Percentiles rank a stretch among this genome's conserved stretches.
Conservation (phyloP, 2,329 filamentous ascomycete genomes). For the Alternaria arborescens region DNA sequence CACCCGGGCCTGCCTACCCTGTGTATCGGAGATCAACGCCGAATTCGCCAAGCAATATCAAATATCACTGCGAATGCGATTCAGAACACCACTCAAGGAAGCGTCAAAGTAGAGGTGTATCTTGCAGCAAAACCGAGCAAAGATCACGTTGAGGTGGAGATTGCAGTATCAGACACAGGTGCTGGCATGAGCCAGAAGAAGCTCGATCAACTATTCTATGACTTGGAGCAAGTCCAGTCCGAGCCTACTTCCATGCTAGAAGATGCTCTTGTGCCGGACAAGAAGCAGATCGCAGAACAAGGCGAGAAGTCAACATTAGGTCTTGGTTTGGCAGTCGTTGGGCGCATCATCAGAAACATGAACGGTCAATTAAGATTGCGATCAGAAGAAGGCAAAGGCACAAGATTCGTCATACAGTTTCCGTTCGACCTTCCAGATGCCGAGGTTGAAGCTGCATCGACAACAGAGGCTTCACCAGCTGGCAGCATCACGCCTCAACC, state of each 20-base stretch:
- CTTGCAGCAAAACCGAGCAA: conserved; percentile 54
- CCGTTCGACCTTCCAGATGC: conserved; percentile 73
- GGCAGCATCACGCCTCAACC: conserved; percentile 35
- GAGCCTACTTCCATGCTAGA: conserved; percentile 40
- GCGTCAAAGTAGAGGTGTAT: conserved; percentile 75
- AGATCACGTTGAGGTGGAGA: conserved; percentile 72
- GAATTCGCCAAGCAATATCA: conserved; percentile 81
- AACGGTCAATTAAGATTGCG: conserved; percentile 85
- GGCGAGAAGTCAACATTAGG: conserved; percentile 67
- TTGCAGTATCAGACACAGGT: conserved; percentile 79
- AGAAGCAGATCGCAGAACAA: conserved; percentile 41
- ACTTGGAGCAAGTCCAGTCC: conserved; percentile 69
- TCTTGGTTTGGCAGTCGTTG: conserved; percentile 87
- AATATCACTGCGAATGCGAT: conserved; percentile 88
- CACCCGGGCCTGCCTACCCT: conserved; percentile 73
- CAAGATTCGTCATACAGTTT: conserved; percentile 81
- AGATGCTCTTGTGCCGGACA: conserved; percentile 43
- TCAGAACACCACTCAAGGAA: conserved; percentile 74
- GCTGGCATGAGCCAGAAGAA: conserved; percentile 67
- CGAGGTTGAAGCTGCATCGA: conserved; percentile 16
- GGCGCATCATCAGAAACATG: conserved; percentile 87
- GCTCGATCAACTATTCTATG: conserved; percentile 68
- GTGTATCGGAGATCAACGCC: conserved; percentile 80
- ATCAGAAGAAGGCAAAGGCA: conserved; percentile 83
- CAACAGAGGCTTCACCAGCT: conserved; percentile 20